phyloP scores from a whole-genome alignment of 345 rosid species.

The Dipteronia dyeriana region DNA sequence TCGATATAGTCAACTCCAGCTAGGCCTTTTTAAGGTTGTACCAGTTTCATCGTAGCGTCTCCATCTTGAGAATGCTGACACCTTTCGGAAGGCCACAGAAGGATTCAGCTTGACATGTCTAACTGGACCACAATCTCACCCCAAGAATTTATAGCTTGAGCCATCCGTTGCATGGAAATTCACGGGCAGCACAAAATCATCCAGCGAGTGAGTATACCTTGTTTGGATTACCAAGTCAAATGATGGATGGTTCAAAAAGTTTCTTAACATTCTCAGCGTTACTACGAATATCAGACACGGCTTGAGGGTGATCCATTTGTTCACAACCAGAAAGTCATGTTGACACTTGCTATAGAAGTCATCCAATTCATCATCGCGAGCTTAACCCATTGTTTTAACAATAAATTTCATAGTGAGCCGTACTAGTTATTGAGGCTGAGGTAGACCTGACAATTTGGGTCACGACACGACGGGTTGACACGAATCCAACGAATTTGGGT shows the following conservation, averaged over 20 bases:
- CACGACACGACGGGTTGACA: too few species aligned
- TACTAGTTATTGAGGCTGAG: too few species aligned
- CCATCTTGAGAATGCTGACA: slow-evolving; percentile 98
- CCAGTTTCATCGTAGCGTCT: slow-evolving; percentile 80
- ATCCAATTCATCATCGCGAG: too few species aligned
- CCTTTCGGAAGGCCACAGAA: slow-evolving; percentile 96
- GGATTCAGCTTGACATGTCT: slow-evolving; percentile 92
- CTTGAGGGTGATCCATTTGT: slow-evolving; percentile 96
- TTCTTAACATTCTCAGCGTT: slow-evolving; percentile 79
- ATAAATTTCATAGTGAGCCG: too few species aligned
- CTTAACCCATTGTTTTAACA: too few species aligned
- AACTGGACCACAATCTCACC: slow-evolving; percentile 85
- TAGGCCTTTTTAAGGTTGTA: slow-evolving; percentile 91
- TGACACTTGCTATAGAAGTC: too few species aligned
- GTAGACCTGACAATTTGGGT: too few species aligned
- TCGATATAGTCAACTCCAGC: slow-evolving; percentile 85
- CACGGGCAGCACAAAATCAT: slow-evolving; percentile 80
- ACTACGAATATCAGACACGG: slow-evolving; percentile 79
- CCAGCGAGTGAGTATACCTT: slow-evolving; percentile 89
- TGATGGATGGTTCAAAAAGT: slow-evolving; percentile 74
- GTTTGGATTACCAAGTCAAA: slow-evolving; percentile 89
- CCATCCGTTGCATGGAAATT: slow-evolving; percentile 98
- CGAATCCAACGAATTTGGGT: too few species aligned
- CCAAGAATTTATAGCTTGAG: slow-evolving; percentile 91
- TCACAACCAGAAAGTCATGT: slow-evolving; percentile 59